These are phyloP conservation scores for Phytophthora agathidicida DNA, from an alignment of 352 stramenopile genomes.

Conservation along the genomic window DNA sequence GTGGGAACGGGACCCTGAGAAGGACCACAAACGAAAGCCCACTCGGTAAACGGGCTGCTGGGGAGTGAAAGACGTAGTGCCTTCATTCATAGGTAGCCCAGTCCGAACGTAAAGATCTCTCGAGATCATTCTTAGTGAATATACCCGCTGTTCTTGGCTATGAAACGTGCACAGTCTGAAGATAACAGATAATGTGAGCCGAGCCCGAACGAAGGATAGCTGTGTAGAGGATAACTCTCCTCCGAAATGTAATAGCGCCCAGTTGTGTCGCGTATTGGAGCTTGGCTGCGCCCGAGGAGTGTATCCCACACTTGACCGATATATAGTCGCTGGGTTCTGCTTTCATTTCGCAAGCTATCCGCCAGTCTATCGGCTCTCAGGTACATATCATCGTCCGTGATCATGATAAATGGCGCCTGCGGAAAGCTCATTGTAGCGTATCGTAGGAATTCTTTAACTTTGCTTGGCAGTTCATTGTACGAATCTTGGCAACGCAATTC, in stretches of 20 bases:
- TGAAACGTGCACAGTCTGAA: slow-evolving; percentile 50
- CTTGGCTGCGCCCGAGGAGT: slow-evolving; percentile 17
- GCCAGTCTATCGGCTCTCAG: slow-evolving; percentile 29
- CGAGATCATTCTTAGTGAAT: no score
- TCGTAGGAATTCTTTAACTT: slow-evolving; percentile 60
- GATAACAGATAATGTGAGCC: slow-evolving; percentile 60
- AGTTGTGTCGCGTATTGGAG: slow-evolving; percentile 28
- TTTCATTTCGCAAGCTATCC: neutral
- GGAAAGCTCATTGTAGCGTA: slow-evolving; percentile 19
- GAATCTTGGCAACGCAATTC: slow-evolving; percentile 58
- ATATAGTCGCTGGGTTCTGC: slow-evolving; percentile 3
- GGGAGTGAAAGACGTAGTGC: no score
- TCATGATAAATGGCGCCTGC: slow-evolving; percentile 49
- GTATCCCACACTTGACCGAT: slow-evolving; percentile 28
- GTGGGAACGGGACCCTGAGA: no score
- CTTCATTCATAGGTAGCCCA: no score
- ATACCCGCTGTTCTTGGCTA: slow-evolving; percentile 43
- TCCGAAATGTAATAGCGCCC: slow-evolving; percentile 44
- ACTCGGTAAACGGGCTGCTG: no score
- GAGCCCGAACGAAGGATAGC: slow-evolving; percentile 48
- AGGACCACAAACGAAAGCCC: no score
- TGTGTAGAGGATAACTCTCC: slow-evolving; percentile 30
- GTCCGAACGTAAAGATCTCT: no score
- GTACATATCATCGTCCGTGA: slow-evolving; percentile 65
- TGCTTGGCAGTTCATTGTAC: slow-evolving; percentile 53